Evolutionary conservation across 495 filamentous ascomycete genomes (phyloP).

Genomic region (Thermochaetoides thermophila): DNA sequence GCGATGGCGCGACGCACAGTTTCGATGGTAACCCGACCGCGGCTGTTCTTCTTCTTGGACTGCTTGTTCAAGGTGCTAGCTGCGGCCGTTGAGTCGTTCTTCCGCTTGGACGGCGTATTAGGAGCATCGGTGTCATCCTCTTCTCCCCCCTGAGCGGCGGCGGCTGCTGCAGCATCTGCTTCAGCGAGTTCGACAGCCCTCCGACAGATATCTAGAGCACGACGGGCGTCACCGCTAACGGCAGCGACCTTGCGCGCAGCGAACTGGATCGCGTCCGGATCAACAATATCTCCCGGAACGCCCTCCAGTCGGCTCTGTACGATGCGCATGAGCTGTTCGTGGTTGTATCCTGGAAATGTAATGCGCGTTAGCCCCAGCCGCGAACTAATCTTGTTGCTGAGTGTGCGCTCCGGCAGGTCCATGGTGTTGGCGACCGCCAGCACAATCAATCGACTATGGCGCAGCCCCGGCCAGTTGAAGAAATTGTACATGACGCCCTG

Average conservation of each 20-base stretch:
- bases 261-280: slow-evolving; percentile 89
- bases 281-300: slow-evolving; percentile 79
- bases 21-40: slow-evolving; percentile 67
- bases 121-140: slow-evolving; percentile 12
- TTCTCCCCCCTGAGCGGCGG: not conserved
- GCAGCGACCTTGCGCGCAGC: slow-evolving; percentile 92
- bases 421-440: slow-evolving; percentile 98
- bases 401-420: slow-evolving; percentile 91
- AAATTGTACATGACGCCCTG: slow-evolving; percentile 99
- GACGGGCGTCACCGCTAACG: slow-evolving; percentile 83
- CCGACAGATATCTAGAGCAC: slow-evolving; percentile 89
- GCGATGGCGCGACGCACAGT: slow-evolving; percentile 88
- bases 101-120: slow-evolving; percentile 25
- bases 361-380: slow-evolving; percentile 81
- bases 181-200: slow-evolving; percentile 94
- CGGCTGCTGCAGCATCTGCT: slow-evolving; percentile 33
- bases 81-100: slow-evolving; percentile 6
- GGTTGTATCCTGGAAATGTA: slow-evolving; percentile 93
- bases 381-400: slow-evolving; percentile 95
- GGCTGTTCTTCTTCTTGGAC: slow-evolving; percentile 9
- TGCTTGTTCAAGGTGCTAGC: slow-evolving; percentile 6
- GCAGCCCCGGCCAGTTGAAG: slow-evolving; percentile 97
- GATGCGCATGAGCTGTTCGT: slow-evolving; percentile 95
- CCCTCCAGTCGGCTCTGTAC: slow-evolving; percentile 78
- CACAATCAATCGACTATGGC: slow-evolving; percentile 84